Percentiles rank a stretch among this genome's conserved stretches.
These are phyloP conservation scores for Toxoplasma gondii DNA, from an alignment of 169 alveolate genomes.

Conservation along the genomic window DNA sequence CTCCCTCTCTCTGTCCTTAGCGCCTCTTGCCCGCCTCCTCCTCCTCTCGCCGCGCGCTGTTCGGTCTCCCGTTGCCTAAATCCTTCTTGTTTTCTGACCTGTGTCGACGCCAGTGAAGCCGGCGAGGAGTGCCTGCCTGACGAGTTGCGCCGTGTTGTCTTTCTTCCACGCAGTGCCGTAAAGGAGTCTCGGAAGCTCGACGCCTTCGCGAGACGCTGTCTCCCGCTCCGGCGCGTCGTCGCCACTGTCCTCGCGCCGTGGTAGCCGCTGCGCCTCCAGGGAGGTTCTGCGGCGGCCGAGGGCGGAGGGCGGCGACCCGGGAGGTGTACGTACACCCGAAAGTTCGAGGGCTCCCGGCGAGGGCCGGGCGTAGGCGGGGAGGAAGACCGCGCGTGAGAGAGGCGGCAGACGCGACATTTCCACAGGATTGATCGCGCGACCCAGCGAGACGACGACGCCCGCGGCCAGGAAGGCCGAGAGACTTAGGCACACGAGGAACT, in stretches of 20 bases:
- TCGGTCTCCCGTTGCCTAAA: not conserved
- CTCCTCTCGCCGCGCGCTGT: not conserved
- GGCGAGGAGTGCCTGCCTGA: not conserved
- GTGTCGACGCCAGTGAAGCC: conserved; percentile 52
- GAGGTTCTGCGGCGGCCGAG: not conserved
- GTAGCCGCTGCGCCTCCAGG: not conserved
- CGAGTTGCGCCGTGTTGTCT: not conserved
- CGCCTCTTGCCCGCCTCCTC: too few relatives aligned
- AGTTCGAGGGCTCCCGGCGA: not conserved
- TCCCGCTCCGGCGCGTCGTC: not conserved
- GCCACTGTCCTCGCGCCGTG: not conserved
- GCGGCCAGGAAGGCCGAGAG: not conserved
- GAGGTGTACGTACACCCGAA: not conserved
- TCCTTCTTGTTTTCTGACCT: not conserved
- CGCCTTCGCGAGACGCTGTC: not conserved
- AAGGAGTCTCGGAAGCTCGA: conserved; percentile 22
- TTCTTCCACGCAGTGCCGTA: conserved; percentile 57
- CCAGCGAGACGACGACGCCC: not conserved
- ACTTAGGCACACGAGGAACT: not conserved
- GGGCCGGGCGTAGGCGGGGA: not conserved
- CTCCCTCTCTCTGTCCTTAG: too few relatives aligned
- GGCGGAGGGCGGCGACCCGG: not conserved
- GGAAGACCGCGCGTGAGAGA: not conserved
- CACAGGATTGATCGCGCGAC: not conserved
- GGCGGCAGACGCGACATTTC: not conserved